phyloP scores from a whole-genome alignment of 495 filamentous ascomycete species.

The Penicillium goetzii region DNA sequence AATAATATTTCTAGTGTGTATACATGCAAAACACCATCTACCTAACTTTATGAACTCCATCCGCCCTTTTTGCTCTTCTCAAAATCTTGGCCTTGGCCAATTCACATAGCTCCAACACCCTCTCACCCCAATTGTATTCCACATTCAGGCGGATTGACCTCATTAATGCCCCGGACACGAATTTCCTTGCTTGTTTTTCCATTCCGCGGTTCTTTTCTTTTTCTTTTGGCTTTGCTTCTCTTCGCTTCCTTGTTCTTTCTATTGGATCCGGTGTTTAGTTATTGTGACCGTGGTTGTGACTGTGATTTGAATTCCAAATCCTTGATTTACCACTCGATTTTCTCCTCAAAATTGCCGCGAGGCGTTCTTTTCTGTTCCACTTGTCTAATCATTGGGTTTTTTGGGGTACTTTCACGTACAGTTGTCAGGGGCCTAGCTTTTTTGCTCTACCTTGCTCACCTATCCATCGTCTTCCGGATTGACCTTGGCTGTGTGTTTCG shows the following conservation, averaged over 20 bases:
- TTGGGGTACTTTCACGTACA: not conserved
- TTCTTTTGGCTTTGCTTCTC: not conserved
- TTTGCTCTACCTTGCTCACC: not conserved
- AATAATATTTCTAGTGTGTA: slow-evolving; percentile 10
- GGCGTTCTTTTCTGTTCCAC: slow-evolving; percentile 14
- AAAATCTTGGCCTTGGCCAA: not conserved
- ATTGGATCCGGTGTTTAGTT: not conserved
- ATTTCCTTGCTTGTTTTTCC: slow-evolving; percentile 41
- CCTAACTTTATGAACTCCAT: not conserved
- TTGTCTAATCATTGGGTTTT: slow-evolving; percentile 3
- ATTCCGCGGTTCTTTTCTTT: slow-evolving; percentile 15
- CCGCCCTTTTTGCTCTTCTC: slow-evolving; percentile 1
- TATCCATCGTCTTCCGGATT: not conserved
- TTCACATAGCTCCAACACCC: not conserved
- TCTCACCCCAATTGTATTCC: slow-evolving; percentile 13
- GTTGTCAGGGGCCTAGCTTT: not conserved
- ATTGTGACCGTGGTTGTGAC: not conserved
- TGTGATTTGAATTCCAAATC: not conserved
- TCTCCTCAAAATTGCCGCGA: slow-evolving; percentile 25
- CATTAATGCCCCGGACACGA: slow-evolving; percentile 40
- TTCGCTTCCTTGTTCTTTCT: not conserved
- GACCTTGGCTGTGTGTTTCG: not conserved
- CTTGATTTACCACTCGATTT: not conserved
- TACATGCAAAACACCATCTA: slow-evolving; percentile 6
- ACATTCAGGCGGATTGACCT: slow-evolving; percentile 26